Evolutionary conservation across 2,329 filamentous ascomycete species (phyloP).

Genomic region (Aspergillus luchuensis): DNA sequence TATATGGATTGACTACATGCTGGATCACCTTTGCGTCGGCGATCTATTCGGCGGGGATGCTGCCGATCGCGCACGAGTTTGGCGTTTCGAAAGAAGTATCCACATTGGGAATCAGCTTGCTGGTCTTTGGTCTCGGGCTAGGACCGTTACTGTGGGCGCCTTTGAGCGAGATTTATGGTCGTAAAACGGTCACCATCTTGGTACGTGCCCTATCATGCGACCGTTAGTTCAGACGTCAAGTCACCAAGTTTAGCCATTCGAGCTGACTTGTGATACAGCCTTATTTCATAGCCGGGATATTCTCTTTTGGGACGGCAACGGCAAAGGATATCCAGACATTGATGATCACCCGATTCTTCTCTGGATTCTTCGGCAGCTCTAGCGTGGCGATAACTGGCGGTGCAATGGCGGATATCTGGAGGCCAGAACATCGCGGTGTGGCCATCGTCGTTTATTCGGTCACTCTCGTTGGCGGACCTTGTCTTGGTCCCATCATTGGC

Average conservation of each 20-base stretch:
- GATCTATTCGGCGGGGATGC: not conserved
- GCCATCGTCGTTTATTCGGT: not conserved
- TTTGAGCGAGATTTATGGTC: not conserved
- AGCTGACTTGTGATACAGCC: not conserved
- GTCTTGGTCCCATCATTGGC: not conserved
- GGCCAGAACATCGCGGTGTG: not conserved
- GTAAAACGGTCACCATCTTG: not conserved
- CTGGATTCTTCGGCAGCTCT: not conserved
- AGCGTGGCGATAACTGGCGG: not conserved
- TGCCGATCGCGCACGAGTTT: not conserved
- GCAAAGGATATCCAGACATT: not conserved
- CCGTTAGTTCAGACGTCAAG: not conserved
- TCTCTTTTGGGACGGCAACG: not conserved
- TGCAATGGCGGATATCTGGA: not conserved
- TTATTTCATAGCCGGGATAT: not conserved
- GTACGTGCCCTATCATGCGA: not conserved
- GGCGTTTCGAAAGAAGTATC: not conserved
- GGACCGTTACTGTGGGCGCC: not conserved
- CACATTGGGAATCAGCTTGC: not conserved
- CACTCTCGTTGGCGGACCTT: not conserved
- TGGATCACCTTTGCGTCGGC: constrained; percentile 1
- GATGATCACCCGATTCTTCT: not conserved
- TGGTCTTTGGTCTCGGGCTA: not conserved
- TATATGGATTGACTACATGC: constrained; percentile 1
- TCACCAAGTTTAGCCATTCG: not conserved